Conservation (phyloP, 2,329 filamentous ascomycete genomes). For the Ophiostoma himal-ulmi region DNA sequence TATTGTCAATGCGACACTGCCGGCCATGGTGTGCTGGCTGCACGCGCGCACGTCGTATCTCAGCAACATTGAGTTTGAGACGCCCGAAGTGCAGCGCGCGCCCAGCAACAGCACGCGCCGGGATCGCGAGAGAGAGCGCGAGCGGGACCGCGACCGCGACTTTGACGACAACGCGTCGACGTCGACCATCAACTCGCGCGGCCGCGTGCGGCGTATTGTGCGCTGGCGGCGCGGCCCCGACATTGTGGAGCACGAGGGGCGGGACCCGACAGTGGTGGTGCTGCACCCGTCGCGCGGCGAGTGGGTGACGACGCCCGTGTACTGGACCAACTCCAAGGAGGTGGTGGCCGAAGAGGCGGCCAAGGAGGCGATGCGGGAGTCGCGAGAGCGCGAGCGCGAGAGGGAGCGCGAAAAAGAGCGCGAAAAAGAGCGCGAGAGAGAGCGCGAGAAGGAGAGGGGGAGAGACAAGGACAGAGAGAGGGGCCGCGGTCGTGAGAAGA, state of each 20-base stretch:
- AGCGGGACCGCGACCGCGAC: conserved; percentile 12
- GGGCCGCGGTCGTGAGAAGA: neutral
- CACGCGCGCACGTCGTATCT: conserved; percentile 26
- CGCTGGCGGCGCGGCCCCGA: conserved; percentile 24
- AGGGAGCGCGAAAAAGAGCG: neutral
- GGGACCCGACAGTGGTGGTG: conserved; percentile 26
- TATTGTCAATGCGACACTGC: conserved; percentile 24
- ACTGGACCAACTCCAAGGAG: conserved; percentile 23
- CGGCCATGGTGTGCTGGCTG: conserved; percentile 28
- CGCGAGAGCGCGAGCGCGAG: neutral
- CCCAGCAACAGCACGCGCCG: conserved; percentile 19
- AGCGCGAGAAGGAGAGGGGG: neutral
- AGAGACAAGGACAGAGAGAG: neutral
- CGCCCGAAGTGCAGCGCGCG: conserved; percentile 24
- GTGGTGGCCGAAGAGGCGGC: neutral
- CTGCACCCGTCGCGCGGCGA: conserved; percentile 27
- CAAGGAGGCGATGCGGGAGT: neutral
- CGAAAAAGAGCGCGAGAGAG: neutral
- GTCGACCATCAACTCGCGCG: conserved; percentile 15
- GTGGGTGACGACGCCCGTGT: conserved; percentile 26
- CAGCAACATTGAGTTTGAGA: conserved; percentile 23
- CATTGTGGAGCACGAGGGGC: conserved; percentile 24
- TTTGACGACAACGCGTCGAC: conserved; percentile 19
- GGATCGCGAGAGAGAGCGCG: neutral
- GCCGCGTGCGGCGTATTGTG: conserved; percentile 23